Conservation (phyloP, 2,329 filamentous ascomycete species). For the Talaromyces sp. region DNA sequence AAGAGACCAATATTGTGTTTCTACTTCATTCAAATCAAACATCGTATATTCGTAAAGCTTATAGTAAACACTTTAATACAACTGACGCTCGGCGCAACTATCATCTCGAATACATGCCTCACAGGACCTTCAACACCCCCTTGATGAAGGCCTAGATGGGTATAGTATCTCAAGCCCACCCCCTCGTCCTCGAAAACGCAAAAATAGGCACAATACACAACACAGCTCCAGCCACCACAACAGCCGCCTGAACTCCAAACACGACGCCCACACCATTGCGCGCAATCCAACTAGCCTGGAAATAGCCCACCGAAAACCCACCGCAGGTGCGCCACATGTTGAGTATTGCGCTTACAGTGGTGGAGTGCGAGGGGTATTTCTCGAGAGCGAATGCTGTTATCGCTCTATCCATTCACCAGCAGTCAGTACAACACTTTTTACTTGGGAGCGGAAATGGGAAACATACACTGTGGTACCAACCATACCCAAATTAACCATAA, state of each 20-base stretch:
- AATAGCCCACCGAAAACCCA: slow-evolving; percentile 39
- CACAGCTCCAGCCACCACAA: slow-evolving; percentile 27
- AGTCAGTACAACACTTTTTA: no score
- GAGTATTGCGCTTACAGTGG: slow-evolving; percentile 35
- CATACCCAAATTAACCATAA: slow-evolving; percentile 37
- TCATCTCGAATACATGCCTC: neutral
- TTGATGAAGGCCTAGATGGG: neutral
- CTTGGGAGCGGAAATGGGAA: no score
- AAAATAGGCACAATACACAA: slow-evolving; percentile 30
- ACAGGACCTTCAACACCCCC: neutral
- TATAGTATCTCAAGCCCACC: neutral
- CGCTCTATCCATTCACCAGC: slow-evolving; percentile 16
- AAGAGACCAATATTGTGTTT: neutral
- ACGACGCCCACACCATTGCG: slow-evolving; percentile 31
- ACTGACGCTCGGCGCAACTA: neutral
- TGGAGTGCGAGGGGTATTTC: slow-evolving; percentile 35
- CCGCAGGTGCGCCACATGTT: slow-evolving; percentile 41
- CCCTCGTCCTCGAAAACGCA: slow-evolving; percentile 16
- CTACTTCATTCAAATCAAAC: neutral
- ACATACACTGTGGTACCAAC: slow-evolving; percentile 35
- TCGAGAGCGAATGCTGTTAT: slow-evolving; percentile 39
- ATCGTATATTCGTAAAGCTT: neutral
- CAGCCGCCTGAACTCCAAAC: slow-evolving; percentile 34
- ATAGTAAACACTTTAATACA: neutral
- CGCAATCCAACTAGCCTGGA: slow-evolving; percentile 36